Conservation (phyloP, 345 rosid species). For the Pseudoturritis turrita region DNA sequence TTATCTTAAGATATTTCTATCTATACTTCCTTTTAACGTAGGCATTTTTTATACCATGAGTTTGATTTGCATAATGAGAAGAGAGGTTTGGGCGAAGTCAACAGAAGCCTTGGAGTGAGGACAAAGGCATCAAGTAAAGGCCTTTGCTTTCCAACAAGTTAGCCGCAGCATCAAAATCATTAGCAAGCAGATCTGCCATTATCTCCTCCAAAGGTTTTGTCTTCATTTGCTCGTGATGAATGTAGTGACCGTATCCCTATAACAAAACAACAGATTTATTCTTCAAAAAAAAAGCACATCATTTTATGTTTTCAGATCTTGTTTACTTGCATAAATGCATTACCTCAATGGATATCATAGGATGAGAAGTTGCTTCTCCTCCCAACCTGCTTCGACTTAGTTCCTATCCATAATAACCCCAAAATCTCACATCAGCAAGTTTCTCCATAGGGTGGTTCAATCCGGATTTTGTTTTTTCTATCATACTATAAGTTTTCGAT, state of each 20-base stretch:
- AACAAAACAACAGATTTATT: not conserved
- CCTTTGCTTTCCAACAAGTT: conserved; percentile 52
- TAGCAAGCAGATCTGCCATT: conserved; percentile 39
- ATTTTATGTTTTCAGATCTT: not conserved
- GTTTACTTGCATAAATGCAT: not conserved
- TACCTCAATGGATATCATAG: conserved; percentile 50
- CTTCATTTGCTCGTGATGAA: conserved; percentile 36
- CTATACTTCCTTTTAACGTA: too few relatives aligned
- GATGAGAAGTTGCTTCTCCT: conserved; percentile 36
- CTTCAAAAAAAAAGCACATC: not conserved
- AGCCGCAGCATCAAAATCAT: conserved; percentile 44
- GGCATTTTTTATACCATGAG: too few relatives aligned
- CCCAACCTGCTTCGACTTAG: conserved; percentile 48
- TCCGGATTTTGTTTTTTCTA: too few relatives aligned
- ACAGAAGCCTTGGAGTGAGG: conserved; percentile 29
- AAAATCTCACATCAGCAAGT: not conserved
- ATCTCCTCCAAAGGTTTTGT: conserved; percentile 50
- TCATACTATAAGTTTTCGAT: too few relatives aligned
- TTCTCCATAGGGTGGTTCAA: not conserved
- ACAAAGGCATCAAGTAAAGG: conserved; percentile 42
- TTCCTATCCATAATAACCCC: conserved; percentile 37
- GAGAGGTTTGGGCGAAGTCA: not conserved
- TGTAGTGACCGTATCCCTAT: conserved; percentile 54
- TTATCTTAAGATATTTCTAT: too few relatives aligned
- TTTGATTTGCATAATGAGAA: too few relatives aligned